Evolutionary conservation across 179 eudicot genomes (phyloP).

Genomic region (Amaranthus tricolor): DNA sequence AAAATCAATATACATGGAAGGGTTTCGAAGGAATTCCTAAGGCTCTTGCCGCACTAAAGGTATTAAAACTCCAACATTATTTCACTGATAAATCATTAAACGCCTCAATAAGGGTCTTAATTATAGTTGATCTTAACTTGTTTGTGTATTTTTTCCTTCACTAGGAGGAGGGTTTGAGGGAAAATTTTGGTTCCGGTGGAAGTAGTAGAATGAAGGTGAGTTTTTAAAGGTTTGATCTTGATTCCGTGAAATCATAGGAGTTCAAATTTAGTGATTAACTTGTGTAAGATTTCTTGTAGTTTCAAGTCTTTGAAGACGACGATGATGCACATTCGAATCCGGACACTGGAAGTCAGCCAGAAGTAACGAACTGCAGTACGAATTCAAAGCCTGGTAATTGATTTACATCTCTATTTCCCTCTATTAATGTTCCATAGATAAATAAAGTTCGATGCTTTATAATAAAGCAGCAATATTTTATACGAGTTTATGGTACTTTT

Average conservation of each 20-base stretch:
- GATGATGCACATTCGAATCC: conserved; percentile 46
- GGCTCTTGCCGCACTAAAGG: conserved; percentile 65
- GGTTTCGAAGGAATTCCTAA: conserved; percentile 74
- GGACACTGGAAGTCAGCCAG: conserved; percentile 47
- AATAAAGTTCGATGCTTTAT: not conserved
- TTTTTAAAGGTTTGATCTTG: conserved; percentile 1
- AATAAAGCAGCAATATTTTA: not conserved
- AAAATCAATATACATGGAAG: conserved; percentile 79
- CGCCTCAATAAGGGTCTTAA: not conserved
- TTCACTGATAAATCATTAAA: not conserved
- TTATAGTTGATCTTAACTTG: conserved; percentile 2
- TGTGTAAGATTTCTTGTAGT: conserved; percentile 9
- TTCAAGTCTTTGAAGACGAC: conserved; percentile 58
- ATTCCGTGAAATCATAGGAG: not conserved
- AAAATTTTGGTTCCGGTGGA: conserved; percentile 41
- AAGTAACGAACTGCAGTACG: conserved; percentile 31
- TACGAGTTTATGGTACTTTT: conserved; percentile 13
- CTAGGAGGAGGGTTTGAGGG: conserved; percentile 76
- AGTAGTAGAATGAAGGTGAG: conserved; percentile 44
- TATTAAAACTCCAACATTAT: conserved; percentile 21
- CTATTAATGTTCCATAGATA: not conserved
- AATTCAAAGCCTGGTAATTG: conserved; percentile 56
- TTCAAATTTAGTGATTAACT: not conserved
- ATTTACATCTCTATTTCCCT: not conserved
- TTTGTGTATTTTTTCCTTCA: not conserved